Percentiles rank a stretch among this genome's conserved stretches.
Evolutionary conservation across 805 yeast genomes (phyloP).

Genomic region (Lipomyces yamanashiensis): DNA sequence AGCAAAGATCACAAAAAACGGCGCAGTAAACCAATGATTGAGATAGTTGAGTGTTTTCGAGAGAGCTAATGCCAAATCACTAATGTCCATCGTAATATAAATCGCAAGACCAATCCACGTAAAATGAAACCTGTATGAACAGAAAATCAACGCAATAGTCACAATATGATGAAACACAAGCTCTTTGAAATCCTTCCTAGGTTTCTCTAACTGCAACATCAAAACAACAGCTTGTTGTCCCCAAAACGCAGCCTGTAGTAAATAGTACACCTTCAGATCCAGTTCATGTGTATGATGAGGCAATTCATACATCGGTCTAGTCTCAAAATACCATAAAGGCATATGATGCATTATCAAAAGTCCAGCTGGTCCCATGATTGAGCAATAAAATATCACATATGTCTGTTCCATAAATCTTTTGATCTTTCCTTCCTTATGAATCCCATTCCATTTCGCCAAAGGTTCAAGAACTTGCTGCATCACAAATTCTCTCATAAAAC

Average conservation of each 20-base stretch:
- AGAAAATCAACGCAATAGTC: constrained; percentile 83
- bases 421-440: constrained; percentile 59
- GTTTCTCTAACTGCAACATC: constrained; percentile 84
- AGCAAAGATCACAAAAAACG: constrained; percentile 71
- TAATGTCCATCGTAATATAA: constrained; percentile 93
- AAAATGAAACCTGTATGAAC: constrained; percentile 91
- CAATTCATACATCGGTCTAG: constrained; percentile 73
- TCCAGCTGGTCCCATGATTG: constrained; percentile 82
- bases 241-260: constrained; percentile 97
- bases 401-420: constrained; percentile 92
- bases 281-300: constrained; percentile 80
- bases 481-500: constrained; percentile 85
- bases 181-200: constrained; percentile 91
- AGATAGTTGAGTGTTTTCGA: constrained; percentile 89
- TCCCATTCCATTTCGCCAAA: constrained; percentile 59
- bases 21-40: constrained; percentile 65
- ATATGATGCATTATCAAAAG: constrained; percentile 81
- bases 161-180: constrained; percentile 91
- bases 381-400: constrained; percentile 80
- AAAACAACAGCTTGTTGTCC: constrained; percentile 90
- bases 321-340: constrained; percentile 89
- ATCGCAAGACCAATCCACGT: constrained; percentile 93
- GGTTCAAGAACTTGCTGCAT: constrained; percentile 86
- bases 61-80: constrained; percentile 82
- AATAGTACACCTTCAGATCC: constrained; percentile 77